These are phyloP conservation scores for Rauvolfia tetraphylla DNA, from an alignment of 257 asterid genomes.

Conservation along the genomic window DNA sequence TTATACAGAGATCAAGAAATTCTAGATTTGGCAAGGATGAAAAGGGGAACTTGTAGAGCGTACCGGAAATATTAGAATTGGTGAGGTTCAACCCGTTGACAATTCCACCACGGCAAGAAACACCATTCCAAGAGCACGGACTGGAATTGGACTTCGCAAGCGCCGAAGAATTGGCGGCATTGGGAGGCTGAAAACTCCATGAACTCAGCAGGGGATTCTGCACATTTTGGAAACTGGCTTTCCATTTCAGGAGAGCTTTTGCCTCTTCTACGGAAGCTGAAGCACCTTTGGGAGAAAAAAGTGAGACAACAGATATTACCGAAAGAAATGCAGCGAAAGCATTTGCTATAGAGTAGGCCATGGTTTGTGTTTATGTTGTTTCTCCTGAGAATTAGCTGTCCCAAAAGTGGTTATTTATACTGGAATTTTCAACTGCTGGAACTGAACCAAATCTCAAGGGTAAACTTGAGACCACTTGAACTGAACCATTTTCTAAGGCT, in stretches of 20 bases:
- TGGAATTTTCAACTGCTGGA: neutral
- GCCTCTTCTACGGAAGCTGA: constrained; percentile 19
- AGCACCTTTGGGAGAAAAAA: too few species aligned
- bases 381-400: neutral
- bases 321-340: neutral
- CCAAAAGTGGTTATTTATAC: neutral
- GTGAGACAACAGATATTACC: neutral
- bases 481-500: too few species aligned
- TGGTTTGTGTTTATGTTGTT: neutral
- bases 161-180: constrained; percentile 5
- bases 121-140: constrained; percentile 22
- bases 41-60: constrained; percentile 23
- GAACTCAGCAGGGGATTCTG: constrained; percentile 12
- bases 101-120: constrained; percentile 13
- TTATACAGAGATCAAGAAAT: constrained; percentile 16
- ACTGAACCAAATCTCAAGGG: too few species aligned
- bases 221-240: constrained; percentile 1
- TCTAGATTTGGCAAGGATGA: constrained; percentile 18
- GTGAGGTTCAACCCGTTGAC: constrained; percentile 20
- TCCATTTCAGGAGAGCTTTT: constrained; percentile 24
- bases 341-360: neutral
- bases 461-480: too few species aligned
- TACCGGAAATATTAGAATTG: constrained; percentile 1
- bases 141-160: neutral
- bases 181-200: constrained; percentile 14